These are phyloP conservation scores for Fusarium mundagurra DNA, from an alignment of 2,329 filamentous ascomycete genomes.

Conservation along the genomic window DNA sequence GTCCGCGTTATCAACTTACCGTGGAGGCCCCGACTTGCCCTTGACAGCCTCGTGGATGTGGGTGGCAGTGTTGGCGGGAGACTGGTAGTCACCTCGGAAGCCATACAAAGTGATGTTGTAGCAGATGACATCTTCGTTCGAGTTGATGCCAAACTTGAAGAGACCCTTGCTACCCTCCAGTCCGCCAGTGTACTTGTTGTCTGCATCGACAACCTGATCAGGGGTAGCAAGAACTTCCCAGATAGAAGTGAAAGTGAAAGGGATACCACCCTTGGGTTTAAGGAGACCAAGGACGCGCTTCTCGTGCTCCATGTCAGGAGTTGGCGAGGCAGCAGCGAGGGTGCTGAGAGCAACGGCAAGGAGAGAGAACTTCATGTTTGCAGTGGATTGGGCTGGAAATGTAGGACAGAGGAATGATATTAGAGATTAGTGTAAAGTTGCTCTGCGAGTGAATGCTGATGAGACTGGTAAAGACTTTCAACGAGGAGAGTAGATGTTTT, in stretches of 20 bases:
- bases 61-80: constrained; percentile 61
- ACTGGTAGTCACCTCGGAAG: constrained; percentile 61
- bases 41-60: constrained; percentile 62
- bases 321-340: constrained; percentile 36
- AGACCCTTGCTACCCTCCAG: constrained; percentile 56
- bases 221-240: constrained; percentile 59
- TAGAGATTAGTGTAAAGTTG: not conserved
- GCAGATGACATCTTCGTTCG: constrained; percentile 54
- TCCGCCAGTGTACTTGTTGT: constrained; percentile 51
- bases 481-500: constrained; percentile 5
- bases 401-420: not conserved
- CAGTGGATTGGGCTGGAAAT: not conserved
- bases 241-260: constrained; percentile 58
- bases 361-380: constrained; percentile 42
- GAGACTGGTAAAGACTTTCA: not conserved
- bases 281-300: constrained; percentile 30
- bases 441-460: not conserved
- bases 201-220: constrained; percentile 58
- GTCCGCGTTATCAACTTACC: constrained; percentile 40
- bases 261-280: constrained; percentile 29
- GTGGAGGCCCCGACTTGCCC: constrained; percentile 60
- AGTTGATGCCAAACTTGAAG: constrained; percentile 65
- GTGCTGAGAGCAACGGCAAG: constrained; percentile 34
- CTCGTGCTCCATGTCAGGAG: constrained; percentile 33
- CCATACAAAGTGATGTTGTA: constrained; percentile 61